A percentile compares a stretch with the other conserved stretches of the same genome.
These are phyloP conservation scores for Maudiozyma humilis DNA, from an alignment of 1,139 yeast genomes.

Conservation along the genomic window DNA sequence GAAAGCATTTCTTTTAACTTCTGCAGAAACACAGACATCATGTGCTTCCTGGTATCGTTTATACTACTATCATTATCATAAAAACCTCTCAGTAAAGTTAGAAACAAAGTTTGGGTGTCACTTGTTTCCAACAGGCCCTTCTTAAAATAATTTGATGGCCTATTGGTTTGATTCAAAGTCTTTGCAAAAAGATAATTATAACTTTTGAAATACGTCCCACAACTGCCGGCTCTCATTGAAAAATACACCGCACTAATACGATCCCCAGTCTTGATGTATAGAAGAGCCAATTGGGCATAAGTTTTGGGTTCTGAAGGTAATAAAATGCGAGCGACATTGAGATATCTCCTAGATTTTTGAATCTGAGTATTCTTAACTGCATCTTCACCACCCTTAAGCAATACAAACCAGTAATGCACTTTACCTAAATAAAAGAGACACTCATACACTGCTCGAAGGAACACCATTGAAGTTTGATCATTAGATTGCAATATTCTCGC, in stretches of 20 bases:
- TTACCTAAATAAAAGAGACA: slow-evolving; percentile 6
- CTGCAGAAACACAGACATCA: no score
- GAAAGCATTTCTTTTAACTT: no score
- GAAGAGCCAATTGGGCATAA: not conserved
- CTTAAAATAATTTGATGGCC: no score
- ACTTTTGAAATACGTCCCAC: not conserved
- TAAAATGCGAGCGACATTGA: slow-evolving; percentile 2
- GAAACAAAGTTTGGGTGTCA: no score
- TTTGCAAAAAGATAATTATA: no score
- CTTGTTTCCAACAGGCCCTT: no score
- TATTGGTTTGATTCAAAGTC: no score
- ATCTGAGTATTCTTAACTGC: not conserved
- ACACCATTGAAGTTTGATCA: not conserved
- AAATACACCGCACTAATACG: not conserved
- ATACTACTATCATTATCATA: no score
- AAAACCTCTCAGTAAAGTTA: no score
- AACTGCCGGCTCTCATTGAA: not conserved
- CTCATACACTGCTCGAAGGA: not conserved
- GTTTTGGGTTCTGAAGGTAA: slow-evolving; percentile 6
- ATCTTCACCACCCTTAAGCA: not conserved
- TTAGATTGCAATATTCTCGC: not conserved
- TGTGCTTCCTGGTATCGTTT: no score
- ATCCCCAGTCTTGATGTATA: not conserved
- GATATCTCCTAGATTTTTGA: slow-evolving; percentile 4
- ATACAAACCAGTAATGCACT: slow-evolving; percentile 1